These are phyloP conservation scores for Cordia subcordata DNA, from an alignment of 257 asterid genomes.

Conservation along the genomic window DNA sequence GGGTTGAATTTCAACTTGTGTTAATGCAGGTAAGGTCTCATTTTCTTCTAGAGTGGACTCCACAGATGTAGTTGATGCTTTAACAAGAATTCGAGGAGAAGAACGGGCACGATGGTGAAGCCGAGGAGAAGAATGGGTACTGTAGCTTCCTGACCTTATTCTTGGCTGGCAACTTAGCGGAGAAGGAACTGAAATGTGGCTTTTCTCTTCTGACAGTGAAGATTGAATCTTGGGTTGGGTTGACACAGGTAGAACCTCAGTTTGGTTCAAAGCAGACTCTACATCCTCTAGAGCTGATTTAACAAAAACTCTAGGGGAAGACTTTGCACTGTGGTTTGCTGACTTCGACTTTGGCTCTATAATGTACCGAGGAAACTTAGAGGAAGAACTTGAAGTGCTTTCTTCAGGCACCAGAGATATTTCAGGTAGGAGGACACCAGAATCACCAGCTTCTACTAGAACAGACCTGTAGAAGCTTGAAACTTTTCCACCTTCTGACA, in stretches of 20 bases:
- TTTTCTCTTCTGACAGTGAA: constrained; percentile 13
- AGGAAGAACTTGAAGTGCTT: constrained; percentile 40
- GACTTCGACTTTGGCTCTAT: constrained; percentile 33
- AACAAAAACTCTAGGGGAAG: constrained; percentile 31
- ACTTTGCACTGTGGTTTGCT: constrained; percentile 29
- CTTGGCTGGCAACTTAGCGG: constrained; percentile 10
- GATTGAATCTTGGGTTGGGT: constrained; percentile 6
- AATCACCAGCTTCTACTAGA: constrained; percentile 39
- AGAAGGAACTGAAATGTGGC: constrained; percentile 4
- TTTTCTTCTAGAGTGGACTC: constrained; percentile 15
- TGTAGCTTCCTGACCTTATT: constrained; percentile 8
- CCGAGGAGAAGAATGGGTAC: constrained; percentile 16
- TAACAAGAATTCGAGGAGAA: constrained; percentile 19
- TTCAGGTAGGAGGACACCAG: constrained; percentile 26
- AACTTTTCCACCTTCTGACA: constrained; percentile 51
- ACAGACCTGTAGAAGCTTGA: constrained; percentile 36
- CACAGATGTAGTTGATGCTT: constrained; percentile 8
- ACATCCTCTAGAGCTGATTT: constrained; percentile 14
- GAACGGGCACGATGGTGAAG: constrained; percentile 9
- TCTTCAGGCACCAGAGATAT: constrained; percentile 39
- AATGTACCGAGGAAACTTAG: constrained; percentile 15
- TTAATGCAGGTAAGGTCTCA: constrained; percentile 17
- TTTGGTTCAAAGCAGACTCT: constrained; percentile 20
- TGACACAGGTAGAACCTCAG: constrained; percentile 14
- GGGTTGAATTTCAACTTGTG: constrained; percentile 23